A percentile compares a stretch with the other conserved stretches of the same genome.
Conservation (phyloP, 768 basidiomycete genomes). For the Pseudohyphozyma bogoriensis region DNA sequence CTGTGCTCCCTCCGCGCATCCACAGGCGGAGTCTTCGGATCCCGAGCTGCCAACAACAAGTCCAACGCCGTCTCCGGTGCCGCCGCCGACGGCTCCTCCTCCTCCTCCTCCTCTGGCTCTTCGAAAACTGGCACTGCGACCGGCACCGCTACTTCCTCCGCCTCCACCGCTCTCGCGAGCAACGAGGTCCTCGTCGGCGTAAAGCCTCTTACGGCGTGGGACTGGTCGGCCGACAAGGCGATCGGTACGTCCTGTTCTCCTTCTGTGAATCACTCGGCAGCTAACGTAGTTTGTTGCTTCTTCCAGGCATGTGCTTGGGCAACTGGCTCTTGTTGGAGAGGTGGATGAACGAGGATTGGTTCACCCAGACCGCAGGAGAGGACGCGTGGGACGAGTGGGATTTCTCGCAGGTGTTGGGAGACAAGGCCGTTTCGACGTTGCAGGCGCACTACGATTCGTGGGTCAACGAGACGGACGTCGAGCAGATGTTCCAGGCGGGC, state of each 20-base stretch:
- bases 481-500: conserved; percentile 24
- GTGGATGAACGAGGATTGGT: conserved; percentile 28
- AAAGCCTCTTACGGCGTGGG: conserved; percentile 19
- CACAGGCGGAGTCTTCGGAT: conserved; percentile 28
- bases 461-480: conserved; percentile 40
- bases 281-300: too few species aligned
- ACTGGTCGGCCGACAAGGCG: conserved; percentile 21
- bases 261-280: too few species aligned
- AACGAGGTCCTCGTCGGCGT: conserved; percentile 7
- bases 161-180: background rate
- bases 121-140: background rate
- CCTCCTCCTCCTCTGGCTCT: background rate
- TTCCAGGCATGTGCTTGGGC: background rate
- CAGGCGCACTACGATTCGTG: conserved; percentile 38
- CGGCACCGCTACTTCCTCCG: background rate
- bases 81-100: background rate
- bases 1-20: too few species aligned
- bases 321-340: conserved; percentile 25
- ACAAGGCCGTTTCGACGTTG: conserved; percentile 30
- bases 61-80: background rate
- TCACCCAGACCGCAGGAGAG: background rate
- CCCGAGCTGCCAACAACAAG: conserved; percentile 13
- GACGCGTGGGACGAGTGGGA: background rate
- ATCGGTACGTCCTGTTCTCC: conserved; percentile 24
- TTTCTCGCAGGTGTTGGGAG: conserved; percentile 13